phyloP scores from a whole-genome alignment of 208 protist genomes.

The Entamoeba invadens region DNA sequence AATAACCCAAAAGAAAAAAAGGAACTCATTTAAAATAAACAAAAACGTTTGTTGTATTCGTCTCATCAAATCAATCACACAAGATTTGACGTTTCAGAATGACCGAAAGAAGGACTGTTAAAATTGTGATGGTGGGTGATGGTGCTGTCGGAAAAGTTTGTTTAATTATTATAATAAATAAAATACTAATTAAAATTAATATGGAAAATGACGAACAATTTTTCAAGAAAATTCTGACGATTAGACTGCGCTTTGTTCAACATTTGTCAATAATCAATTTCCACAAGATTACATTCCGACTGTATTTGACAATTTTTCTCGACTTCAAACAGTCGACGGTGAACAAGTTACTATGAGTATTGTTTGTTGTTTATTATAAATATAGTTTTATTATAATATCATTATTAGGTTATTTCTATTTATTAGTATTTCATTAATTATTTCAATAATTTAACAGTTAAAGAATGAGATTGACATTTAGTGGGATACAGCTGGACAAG shows the following conservation, averaged over 20 bases:
- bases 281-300: constrained; percentile 21
- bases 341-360: constrained; percentile 4
- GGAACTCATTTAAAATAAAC: too few relatives aligned
- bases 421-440: too few relatives aligned
- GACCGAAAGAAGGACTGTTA: not conserved
- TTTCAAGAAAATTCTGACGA: not conserved
- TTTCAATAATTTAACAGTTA: too few relatives aligned
- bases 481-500: constrained; percentile 44
- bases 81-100: not conserved
- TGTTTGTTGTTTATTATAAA: too few relatives aligned
- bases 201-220: too few relatives aligned
- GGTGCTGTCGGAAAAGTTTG: constrained; percentile 14
- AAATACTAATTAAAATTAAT: too few relatives aligned
- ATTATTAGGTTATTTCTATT: too few relatives aligned
- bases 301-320: constrained; percentile 36
- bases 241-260: constrained; percentile 14
- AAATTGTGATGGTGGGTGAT: constrained; percentile 21
- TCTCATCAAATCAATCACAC: not conserved
- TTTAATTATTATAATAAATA: not conserved
- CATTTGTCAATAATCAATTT: constrained; percentile 18
- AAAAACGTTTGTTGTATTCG: too few relatives aligned
- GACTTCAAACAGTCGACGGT: constrained; percentile 14
- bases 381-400: too few relatives aligned
- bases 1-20: too few relatives aligned
- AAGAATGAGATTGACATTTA: too few relatives aligned